phyloP scores from a whole-genome alignment of 306 rosid species.

The Aeschynomene evenia region DNA sequence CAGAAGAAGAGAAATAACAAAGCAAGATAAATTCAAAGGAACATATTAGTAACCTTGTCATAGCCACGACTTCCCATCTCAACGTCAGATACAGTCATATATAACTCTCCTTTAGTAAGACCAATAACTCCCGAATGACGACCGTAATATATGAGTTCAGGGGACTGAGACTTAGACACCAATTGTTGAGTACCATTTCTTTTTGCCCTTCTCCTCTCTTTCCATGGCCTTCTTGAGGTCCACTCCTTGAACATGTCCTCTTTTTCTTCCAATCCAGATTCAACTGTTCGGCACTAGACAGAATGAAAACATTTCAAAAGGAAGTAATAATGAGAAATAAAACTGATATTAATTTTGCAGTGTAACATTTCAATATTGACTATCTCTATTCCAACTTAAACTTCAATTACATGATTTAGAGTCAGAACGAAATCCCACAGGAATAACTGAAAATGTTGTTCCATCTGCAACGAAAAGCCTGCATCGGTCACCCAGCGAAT shows the following conservation, averaged over 20 bases:
- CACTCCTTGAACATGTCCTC: slow-evolving; percentile 68
- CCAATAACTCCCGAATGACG: slow-evolving; percentile 73
- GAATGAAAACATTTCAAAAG: slow-evolving; percentile 49
- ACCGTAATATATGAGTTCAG: slow-evolving; percentile 87
- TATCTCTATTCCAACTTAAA: slow-evolving; percentile 12
- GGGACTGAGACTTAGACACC: slow-evolving; percentile 46
- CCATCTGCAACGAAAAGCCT: slow-evolving; percentile 93
- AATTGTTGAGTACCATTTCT: slow-evolving; percentile 37
- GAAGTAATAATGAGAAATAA: neutral
- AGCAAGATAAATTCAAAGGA: slow-evolving; percentile 17
- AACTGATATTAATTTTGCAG: slow-evolving; percentile 6
- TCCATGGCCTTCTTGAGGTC: slow-evolving; percentile 84
- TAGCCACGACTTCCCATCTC: slow-evolving; percentile 59
- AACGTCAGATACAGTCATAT: slow-evolving; percentile 38
- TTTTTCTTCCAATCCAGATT: slow-evolving; percentile 46
- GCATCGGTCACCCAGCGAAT: slow-evolving; percentile 63
- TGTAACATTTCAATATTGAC: neutral
- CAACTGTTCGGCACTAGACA: slow-evolving; percentile 64
- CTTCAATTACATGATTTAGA: slow-evolving; percentile 53
- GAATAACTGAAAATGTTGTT: slow-evolving; percentile 61
- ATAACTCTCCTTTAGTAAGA: slow-evolving; percentile 56
- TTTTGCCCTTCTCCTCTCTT: slow-evolving; percentile 69
- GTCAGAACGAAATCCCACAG: slow-evolving; percentile 36
- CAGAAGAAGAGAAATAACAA: slow-evolving; percentile 2
- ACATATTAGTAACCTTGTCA: slow-evolving; percentile 59